Evolutionary conservation across 2,329 filamentous ascomycete genomes (phyloP).

Genomic region (Sclerotinia subarctica): DNA sequence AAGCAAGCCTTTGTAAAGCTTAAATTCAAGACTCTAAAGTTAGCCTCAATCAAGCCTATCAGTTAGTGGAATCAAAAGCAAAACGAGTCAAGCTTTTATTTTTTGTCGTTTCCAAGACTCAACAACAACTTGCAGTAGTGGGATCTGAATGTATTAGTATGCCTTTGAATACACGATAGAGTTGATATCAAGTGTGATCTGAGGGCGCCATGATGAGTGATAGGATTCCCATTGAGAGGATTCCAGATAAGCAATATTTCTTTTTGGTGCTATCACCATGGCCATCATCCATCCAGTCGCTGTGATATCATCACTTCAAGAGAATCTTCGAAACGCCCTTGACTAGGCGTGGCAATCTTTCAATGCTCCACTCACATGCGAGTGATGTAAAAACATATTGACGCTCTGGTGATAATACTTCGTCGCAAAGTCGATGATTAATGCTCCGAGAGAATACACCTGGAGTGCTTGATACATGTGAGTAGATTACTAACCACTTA

Average conservation of each 20-base stretch:
- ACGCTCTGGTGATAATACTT: not conserved
- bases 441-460: not conserved
- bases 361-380: conserved; percentile 15
- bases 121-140: not conserved
- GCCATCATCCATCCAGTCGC: not conserved
- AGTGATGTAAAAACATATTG: conserved; percentile 10
- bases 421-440: conserved; percentile 5
- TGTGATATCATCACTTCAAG: not conserved
- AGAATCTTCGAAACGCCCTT: not conserved
- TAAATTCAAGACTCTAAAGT: too few relatives aligned
- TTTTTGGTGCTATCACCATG: not conserved
- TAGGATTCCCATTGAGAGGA: not conserved
- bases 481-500: not conserved
- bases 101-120: not conserved
- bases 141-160: not conserved
- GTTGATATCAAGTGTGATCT: not conserved
- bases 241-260: not conserved
- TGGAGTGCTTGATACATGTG: not conserved
- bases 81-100: too few relatives aligned
- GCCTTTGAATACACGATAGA: not conserved
- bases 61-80: too few relatives aligned
- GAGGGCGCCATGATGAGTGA: not conserved
- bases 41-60: too few relatives aligned
- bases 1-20: too few relatives aligned
- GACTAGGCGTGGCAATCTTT: not conserved